A percentile compares a stretch with the other conserved stretches of the same genome.
Conservation (phyloP, 768 basidiomycete genomes). For the Erythrobasidium yunnanense region DNA sequence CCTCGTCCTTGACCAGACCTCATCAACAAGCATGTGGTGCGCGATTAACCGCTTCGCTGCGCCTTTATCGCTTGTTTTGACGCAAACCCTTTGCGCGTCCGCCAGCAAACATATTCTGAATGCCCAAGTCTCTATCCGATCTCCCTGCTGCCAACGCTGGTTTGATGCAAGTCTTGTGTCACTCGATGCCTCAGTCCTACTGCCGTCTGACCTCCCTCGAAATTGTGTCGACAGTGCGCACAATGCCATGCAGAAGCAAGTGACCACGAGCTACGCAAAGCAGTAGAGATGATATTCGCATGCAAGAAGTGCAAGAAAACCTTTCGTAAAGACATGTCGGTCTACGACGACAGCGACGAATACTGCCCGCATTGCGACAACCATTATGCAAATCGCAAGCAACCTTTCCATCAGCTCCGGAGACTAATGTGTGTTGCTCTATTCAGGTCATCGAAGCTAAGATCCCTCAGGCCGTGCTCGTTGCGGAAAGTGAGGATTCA, state of each 20-base stretch:
- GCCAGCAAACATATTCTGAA: slow-evolving; percentile 89
- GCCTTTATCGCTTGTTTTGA: not conserved
- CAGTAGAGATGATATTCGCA: slow-evolving; percentile 69
- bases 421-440: not conserved
- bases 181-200: no score
- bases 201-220: not conserved
- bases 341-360: slow-evolving; percentile 92
- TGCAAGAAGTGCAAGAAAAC: slow-evolving; percentile 92
- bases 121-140: slow-evolving; percentile 87
- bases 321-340: slow-evolving; percentile 85
- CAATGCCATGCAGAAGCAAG: slow-evolving; percentile 84
- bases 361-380: slow-evolving; percentile 98
- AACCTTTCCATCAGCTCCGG: not conserved
- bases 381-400: slow-evolving; percentile 69
- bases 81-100: not conserved
- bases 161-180: slow-evolving; percentile 52
- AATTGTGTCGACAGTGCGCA: slow-evolving; percentile 49
- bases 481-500: slow-evolving; percentile 83
- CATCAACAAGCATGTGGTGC: no score
- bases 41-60: not conserved
- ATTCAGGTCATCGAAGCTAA: slow-evolving; percentile 81
- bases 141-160: slow-evolving; percentile 96
- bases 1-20: no score
- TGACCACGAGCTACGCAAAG: slow-evolving; percentile 60
- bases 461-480: slow-evolving; percentile 70